Conservation (phyloP, 192 early-diverging fungal genomes). For the Coemansia sp. region DNA sequence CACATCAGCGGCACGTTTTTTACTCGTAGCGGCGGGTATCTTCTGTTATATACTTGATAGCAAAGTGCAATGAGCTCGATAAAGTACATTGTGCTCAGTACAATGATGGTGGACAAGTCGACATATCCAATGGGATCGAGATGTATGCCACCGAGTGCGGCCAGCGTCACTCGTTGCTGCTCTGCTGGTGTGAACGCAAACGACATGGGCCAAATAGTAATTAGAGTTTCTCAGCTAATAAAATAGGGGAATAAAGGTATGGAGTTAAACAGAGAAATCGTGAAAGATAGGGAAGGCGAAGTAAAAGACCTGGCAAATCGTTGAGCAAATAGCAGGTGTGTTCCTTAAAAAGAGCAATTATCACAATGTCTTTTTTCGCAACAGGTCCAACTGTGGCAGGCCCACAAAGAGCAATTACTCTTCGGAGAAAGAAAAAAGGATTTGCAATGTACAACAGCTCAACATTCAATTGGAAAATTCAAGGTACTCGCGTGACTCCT, state of each 20-base stretch:
- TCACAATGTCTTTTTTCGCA: too few relatives aligned
- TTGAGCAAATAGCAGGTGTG: background rate
- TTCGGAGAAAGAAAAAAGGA: too few relatives aligned
- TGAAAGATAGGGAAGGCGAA: background rate
- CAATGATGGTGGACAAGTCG: slow-evolving; percentile 37
- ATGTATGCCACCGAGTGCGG: slow-evolving; percentile 25
- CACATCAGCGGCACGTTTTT: slow-evolving; percentile 45
- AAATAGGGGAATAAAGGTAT: background rate
- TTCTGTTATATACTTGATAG: slow-evolving; percentile 31
- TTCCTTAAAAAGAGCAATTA: too few relatives aligned
- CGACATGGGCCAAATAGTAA: slow-evolving; percentile 13
- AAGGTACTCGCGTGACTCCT: too few relatives aligned
- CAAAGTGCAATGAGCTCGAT: slow-evolving; percentile 36
- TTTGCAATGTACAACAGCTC: too few relatives aligned
- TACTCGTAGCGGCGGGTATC: slow-evolving; percentile 36
- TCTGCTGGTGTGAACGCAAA: slow-evolving; percentile 31
- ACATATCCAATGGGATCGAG: slow-evolving; percentile 37
- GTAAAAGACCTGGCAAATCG: background rate
- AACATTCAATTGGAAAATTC: too few relatives aligned
- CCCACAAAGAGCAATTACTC: too few relatives aligned
- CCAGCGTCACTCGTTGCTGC: slow-evolving; percentile 22
- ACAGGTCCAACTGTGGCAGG: too few relatives aligned
- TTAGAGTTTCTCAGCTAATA: background rate
- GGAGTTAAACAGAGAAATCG: background rate
- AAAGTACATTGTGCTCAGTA: slow-evolving; percentile 29